phyloP scores from a whole-genome alignment of 805 yeast species.

The Pichia kluyveri region DNA sequence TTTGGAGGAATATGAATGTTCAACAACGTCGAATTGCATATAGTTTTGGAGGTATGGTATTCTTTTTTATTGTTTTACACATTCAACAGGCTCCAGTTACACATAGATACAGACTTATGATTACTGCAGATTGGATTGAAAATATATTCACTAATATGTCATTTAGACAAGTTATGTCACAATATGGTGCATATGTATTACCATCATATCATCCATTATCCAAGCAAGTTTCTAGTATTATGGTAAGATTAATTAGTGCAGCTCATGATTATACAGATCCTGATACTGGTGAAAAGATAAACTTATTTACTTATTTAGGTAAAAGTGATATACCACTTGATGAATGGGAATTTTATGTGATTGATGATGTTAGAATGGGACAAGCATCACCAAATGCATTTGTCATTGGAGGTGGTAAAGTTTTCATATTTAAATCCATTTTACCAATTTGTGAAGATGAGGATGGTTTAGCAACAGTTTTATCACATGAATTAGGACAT shows the following conservation, averaged over 20 bases:
- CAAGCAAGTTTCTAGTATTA: slow-evolving; percentile 46
- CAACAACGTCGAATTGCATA: slow-evolving; percentile 9
- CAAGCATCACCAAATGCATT: slow-evolving; percentile 92
- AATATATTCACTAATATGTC: slow-evolving; percentile 50
- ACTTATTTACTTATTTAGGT: slow-evolving; percentile 19
- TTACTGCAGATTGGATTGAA: slow-evolving; percentile 63
- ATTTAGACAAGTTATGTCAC: slow-evolving; percentile 49
- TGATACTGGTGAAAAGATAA: slow-evolving; percentile 20
- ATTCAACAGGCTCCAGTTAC: slow-evolving; percentile 79
- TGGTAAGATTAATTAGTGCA: slow-evolving; percentile 53
- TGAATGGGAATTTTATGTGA: slow-evolving; percentile 78
- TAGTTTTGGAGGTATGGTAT: slow-evolving; percentile 6
- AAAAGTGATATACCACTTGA: slow-evolving; percentile 20
- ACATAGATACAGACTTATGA: slow-evolving; percentile 59
- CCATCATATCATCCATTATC: slow-evolving; percentile 59
- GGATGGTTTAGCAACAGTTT: slow-evolving; percentile 91
- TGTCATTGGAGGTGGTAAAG: slow-evolving; percentile 93
- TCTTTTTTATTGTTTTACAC: slow-evolving; percentile 37
- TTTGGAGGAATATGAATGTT: slow-evolving; percentile 5
- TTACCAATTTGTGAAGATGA: slow-evolving; percentile 71
- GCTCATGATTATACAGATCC: slow-evolving; percentile 36
- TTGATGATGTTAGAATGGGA: slow-evolving; percentile 41
- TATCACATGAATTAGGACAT: slow-evolving; percentile 91
- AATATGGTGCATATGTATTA: slow-evolving; percentile 44
- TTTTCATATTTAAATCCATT: slow-evolving; percentile 77